These are phyloP conservation scores for Fusarium tupiense DNA, from an alignment of 2,329 filamentous ascomycete genomes.

Conservation along the genomic window DNA sequence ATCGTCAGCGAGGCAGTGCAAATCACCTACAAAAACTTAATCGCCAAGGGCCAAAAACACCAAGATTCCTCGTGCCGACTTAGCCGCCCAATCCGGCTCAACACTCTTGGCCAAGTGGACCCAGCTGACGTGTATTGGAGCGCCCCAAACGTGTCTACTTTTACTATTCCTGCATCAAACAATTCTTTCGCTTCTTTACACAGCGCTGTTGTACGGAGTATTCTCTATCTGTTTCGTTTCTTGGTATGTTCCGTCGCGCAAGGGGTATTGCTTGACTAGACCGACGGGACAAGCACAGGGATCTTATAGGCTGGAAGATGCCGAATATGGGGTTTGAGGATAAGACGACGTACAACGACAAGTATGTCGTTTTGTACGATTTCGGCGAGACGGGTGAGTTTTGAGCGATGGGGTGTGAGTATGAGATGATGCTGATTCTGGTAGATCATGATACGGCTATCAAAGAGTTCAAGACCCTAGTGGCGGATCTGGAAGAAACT, in stretches of 20 bases:
- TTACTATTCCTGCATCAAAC: background rate
- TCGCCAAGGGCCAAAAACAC: conserved; percentile 30
- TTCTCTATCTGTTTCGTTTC: background rate
- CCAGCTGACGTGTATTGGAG: conserved; percentile 35
- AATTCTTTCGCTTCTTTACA: background rate
- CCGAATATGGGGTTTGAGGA: conserved; percentile 8
- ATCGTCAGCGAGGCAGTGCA: background rate
- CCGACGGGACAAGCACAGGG: background rate
- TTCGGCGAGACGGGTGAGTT: conserved; percentile 48
- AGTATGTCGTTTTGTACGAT: conserved; percentile 54
- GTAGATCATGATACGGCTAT: conserved; percentile 49
- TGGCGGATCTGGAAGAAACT: conserved; percentile 68
- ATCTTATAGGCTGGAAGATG: conserved; percentile 15
- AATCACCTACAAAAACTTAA: background rate
- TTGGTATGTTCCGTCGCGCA: conserved; percentile 12
- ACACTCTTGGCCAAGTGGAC: conserved; percentile 40
- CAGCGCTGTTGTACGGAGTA: background rate
- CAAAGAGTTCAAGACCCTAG: conserved; percentile 55
- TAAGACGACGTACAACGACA: conserved; percentile 48
- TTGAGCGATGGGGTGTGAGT: fast-evolving
- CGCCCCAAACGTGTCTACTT: background rate
- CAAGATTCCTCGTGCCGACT: conserved; percentile 17
- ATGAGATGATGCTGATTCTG: fast-evolving
- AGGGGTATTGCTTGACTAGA: conserved; percentile 13
- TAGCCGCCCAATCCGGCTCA: conserved; percentile 17